A percentile compares a stretch with the other conserved stretches of the same genome.
Conservation (phyloP, 2,329 filamentous ascomycete species). For the Cladorrhinum sp. region DNA sequence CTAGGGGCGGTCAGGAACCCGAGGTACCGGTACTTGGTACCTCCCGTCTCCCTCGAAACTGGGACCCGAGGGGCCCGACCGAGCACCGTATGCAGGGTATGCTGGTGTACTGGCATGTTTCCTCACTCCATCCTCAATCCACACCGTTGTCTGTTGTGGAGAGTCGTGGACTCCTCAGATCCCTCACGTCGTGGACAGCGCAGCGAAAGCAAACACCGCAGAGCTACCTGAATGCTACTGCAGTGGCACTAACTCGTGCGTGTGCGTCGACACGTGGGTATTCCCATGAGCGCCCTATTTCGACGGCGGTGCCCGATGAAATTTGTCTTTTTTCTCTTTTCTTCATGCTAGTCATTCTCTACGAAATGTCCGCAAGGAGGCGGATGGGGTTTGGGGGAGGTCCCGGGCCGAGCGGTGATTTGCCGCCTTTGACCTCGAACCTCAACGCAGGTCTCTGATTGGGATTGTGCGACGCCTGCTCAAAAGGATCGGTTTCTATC, state of each 20-base stretch:
- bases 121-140: background rate
- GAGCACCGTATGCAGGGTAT: conserved; percentile 4
- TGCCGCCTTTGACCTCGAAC: no score
- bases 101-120: background rate
- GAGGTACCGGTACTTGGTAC: conserved; percentile 33
- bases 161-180: background rate
- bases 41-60: conserved; percentile 5
- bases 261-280: background rate
- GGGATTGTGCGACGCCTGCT: background rate
- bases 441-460: no score
- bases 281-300: background rate
- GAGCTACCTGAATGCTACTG: conserved; percentile 17
- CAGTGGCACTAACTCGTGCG: background rate
- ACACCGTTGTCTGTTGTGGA: background rate
- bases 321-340: background rate
- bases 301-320: background rate
- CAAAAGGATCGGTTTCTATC: background rate
- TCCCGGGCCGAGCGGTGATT: background rate
- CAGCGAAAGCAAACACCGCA: conserved; percentile 14
- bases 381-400: background rate
- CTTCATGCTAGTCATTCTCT: background rate
- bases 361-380: background rate
- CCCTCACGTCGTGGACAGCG: background rate
- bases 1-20: conserved; percentile 26
- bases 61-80: conserved; percentile 11